Base-by-base conservation (phyloP, 768 basidiomycete genomes). In the Suillus sp. region DNA sequence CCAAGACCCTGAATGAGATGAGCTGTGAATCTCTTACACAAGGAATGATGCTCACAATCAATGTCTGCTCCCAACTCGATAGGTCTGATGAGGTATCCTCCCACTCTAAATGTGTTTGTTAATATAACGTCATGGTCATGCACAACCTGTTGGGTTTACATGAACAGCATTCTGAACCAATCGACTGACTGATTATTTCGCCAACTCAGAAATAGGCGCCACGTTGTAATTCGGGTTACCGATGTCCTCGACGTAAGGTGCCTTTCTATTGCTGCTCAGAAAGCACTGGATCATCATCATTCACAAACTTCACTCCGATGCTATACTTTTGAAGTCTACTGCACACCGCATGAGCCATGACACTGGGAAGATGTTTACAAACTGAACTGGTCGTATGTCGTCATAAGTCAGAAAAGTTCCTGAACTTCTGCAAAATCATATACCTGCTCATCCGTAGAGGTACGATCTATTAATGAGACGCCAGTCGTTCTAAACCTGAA, bases 381-480 rank as follows among this genome's bases (percentile, higher is more conserved):
- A 59, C 59, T 89, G 75, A 89, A 83, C 66, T 86, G 87, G 63
- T 84, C 86, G 72, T 84, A 88, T 1, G 84, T 87, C 84, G 83
- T 56, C 22, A 50, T 6, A 3, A 2, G n/a, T 61, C 20, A 53
- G 32, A 30, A 25, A 32, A 25, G 43, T 0, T 1, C 40, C 34
- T 30, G 27, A 61, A 22, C 6, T 25, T n/a, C 55, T 5, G 58
- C 4, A 42, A 58, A 40, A 48, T 50, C 4, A 60, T 25, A 57
- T 51, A 69, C 83, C 50, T 66, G 85, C 86, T 22, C 86, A 84
- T n/a, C 86, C 86, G 57, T 87, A 87, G 9, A 88, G 75, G 59
- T 78, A 81, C 0, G 84, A 80, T 0, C 83, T 86, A 34, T 14
- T 40, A 7, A 1, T 8, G 60, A 40, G 8, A 37, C 8, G 35